Conservation (phyloP, 2,329 filamentous ascomycete species). For the Pseudohalonectria lignicola region DNA sequence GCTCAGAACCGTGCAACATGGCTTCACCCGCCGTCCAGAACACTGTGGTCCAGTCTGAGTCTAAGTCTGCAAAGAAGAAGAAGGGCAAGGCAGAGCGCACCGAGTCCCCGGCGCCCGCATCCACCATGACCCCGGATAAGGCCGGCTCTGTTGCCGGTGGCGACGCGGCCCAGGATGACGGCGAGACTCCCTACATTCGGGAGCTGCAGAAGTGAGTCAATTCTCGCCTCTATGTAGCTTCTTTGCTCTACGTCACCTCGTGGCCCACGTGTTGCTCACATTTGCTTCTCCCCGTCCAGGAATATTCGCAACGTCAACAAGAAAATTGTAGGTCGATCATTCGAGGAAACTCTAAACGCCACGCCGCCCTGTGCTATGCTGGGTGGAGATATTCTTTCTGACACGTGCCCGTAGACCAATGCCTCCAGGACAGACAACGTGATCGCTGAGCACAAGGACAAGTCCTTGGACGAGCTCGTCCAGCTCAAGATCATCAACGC, state of each 20-base stretch:
- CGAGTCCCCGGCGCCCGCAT: slow-evolving; percentile 43
- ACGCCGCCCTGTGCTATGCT: too few species aligned
- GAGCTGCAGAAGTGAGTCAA: slow-evolving; percentile 76
- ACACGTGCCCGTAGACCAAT: neutral
- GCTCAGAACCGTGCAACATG: too few species aligned
- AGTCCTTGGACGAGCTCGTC: slow-evolving; percentile 64
- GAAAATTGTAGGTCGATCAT: slow-evolving; percentile 85
- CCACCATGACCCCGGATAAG: slow-evolving; percentile 34
- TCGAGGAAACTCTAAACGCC: too few species aligned
- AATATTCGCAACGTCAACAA: slow-evolving; percentile 87
- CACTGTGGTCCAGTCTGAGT: slow-evolving; percentile 47
- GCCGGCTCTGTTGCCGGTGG: slow-evolving; percentile 30
- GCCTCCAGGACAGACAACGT: slow-evolving; percentile 60
- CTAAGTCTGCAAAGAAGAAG: slow-evolving; percentile 62
- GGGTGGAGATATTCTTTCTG: slow-evolving; percentile 33
- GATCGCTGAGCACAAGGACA: slow-evolving; percentile 56
- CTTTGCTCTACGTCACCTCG: slow-evolving; percentile 1
- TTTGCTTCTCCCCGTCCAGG: slow-evolving; percentile 45
- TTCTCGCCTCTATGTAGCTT: slow-evolving; percentile 4
- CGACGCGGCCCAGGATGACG: slow-evolving; percentile 47
- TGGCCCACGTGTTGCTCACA: slow-evolving; percentile 7
- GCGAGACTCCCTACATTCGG: slow-evolving; percentile 71
- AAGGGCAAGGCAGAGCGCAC: slow-evolving; percentile 45
- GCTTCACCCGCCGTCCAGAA: slow-evolving; percentile 53
- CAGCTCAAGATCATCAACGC: slow-evolving; percentile 62